phyloP scores from a whole-genome alignment of 805 yeast species.

The Teunomyces kruisii region DNA sequence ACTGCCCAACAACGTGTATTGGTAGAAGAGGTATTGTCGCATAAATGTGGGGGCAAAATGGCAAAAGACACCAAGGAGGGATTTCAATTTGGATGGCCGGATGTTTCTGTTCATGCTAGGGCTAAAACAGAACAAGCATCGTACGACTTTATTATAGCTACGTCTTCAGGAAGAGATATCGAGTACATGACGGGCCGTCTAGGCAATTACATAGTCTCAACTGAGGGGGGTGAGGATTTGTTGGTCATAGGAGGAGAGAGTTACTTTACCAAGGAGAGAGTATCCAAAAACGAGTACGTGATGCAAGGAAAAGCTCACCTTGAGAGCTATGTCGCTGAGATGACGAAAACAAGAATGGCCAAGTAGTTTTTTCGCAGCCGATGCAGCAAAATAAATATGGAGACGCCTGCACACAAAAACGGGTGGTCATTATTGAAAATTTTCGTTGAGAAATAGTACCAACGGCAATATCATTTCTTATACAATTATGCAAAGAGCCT shows the following conservation, averaged over 20 bases:
- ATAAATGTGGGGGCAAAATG: neutral
- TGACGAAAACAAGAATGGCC: slow-evolving; percentile 15
- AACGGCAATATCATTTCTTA: neutral
- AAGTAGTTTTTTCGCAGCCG: neutral
- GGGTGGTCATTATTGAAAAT: neutral
- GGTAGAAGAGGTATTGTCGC: slow-evolving; percentile 38
- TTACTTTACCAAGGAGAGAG: slow-evolving; percentile 8
- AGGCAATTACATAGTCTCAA: slow-evolving; percentile 18
- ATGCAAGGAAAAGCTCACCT: slow-evolving; percentile 22
- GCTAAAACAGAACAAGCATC: slow-evolving; percentile 5
- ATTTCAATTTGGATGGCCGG: slow-evolving; percentile 22
- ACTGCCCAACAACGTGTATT: slow-evolving; percentile 41
- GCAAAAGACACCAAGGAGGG: slow-evolving; percentile 7
- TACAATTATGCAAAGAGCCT: slow-evolving; percentile 26
- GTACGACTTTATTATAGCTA: slow-evolving; percentile 8
- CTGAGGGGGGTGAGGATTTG: slow-evolving; percentile 7
- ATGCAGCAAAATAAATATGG: neutral
- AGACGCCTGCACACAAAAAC: neutral
- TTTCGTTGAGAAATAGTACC: neutral
- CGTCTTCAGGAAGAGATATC: slow-evolving; percentile 15
- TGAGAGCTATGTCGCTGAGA: slow-evolving; percentile 18
- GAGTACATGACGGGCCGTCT: slow-evolving; percentile 31
- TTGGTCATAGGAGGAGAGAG: slow-evolving; percentile 16
- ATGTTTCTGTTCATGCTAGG: slow-evolving; percentile 2
- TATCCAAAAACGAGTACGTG: slow-evolving; percentile 4